These are phyloP conservation scores for Musa acuminata DNA, from an alignment of 176 grass and related monocot species.

Conservation along the genomic window DNA sequence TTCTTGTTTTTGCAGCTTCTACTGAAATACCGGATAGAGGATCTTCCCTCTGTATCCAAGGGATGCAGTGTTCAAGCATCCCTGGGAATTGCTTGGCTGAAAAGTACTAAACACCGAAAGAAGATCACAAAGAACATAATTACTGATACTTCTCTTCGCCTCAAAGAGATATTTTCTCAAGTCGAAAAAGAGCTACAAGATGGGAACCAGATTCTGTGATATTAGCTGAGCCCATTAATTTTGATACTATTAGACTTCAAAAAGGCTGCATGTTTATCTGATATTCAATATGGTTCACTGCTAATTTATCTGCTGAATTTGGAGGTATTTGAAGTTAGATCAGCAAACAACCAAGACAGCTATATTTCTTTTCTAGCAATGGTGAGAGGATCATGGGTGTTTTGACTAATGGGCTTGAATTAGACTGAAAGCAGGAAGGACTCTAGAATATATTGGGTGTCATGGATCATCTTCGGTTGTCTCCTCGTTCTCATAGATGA, in stretches of 20 bases:
- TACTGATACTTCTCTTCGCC: conserved; percentile 42
- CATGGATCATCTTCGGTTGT: neutral
- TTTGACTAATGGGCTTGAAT: neutral
- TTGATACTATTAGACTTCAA: neutral
- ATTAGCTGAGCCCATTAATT: neutral
- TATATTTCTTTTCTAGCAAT: too few relatives aligned
- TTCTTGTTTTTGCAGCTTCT: conserved; percentile 44
- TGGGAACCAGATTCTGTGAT: neutral
- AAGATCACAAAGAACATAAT: conserved; percentile 55
- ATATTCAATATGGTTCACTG: neutral
- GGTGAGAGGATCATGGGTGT: too few relatives aligned
- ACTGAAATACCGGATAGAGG: conserved; percentile 67
- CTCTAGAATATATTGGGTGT: neutral
- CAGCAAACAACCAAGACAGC: neutral
- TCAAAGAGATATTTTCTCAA: conserved; percentile 63
- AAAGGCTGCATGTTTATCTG: neutral
- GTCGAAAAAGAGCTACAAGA: conserved; percentile 46
- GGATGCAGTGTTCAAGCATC: conserved; percentile 48
- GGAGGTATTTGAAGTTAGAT: neutral
- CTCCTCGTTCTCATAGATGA: neutral
- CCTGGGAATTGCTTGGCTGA: conserved; percentile 68
- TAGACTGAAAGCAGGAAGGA: neutral
- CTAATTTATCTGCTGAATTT: neutral
- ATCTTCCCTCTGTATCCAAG: conserved; percentile 30
- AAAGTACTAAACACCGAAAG: conserved; percentile 63